phyloP scores from a whole-genome alignment of 306 rosid genomes.

The Cicer chorassanicum region DNA sequence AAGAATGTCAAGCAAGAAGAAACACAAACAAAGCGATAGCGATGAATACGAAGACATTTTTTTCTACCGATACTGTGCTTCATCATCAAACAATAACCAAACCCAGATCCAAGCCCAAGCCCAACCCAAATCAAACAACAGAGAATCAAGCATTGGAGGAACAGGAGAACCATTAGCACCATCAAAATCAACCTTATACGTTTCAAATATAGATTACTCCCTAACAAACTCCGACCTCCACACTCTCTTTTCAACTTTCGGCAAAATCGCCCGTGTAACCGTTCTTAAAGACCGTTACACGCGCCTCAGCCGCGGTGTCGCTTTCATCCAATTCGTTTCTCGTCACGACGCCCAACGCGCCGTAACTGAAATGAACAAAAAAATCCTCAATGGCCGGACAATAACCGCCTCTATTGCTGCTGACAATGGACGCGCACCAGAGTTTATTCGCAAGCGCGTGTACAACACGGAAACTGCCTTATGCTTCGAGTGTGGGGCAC shows the following conservation, averaged over 20 bases:
- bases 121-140: background rate
- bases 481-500: constrained; percentile 83
- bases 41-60: constrained; percentile 85
- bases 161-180: constrained; percentile 59
- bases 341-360: constrained; percentile 68
- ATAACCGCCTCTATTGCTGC: constrained; percentile 74
- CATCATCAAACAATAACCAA: constrained; percentile 23
- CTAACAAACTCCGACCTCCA: constrained; percentile 94
- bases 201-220: constrained; percentile 78
- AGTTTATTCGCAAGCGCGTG: constrained; percentile 73
- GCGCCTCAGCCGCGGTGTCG: constrained; percentile 83
- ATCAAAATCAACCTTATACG: constrained; percentile 83
- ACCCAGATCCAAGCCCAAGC: constrained; percentile 14
- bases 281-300: constrained; percentile 85
- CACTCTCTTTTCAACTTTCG: constrained; percentile 84
- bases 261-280: constrained; percentile 85
- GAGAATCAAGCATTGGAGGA: background rate
- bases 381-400: constrained; percentile 75
- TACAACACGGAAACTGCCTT: constrained; percentile 74
- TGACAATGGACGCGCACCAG: constrained; percentile 89
- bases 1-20: constrained; percentile 4
- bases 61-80: constrained; percentile 64
- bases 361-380: constrained; percentile 58
- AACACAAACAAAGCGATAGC: background rate
- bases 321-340: constrained; percentile 84